Conservation (phyloP, 2,329 filamentous ascomycete species). For the Trichoderma asperellum region DNA sequence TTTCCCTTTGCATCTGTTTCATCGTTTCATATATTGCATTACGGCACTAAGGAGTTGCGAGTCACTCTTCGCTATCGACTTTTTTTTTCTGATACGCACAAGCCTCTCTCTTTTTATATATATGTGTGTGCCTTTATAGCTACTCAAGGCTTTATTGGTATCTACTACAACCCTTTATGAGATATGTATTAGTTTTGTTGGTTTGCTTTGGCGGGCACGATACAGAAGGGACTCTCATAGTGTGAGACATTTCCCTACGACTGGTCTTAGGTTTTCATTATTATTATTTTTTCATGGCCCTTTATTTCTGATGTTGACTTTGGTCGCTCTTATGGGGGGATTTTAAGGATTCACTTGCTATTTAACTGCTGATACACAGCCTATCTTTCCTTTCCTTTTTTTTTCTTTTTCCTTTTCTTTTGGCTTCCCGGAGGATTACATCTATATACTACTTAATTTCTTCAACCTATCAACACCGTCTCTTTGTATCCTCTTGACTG, state of each 20-base stretch:
- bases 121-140: constrained; percentile 5
- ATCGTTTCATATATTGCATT: constrained; percentile 30
- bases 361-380: constrained; percentile 6
- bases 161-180: constrained; percentile 20
- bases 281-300: background rate
- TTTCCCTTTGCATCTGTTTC: constrained; percentile 26
- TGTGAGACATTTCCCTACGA: constrained; percentile 12
- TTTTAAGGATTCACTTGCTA: background rate
- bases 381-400: background rate
- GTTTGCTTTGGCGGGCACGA: constrained; percentile 13
- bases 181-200: constrained; percentile 19
- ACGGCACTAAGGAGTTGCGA: constrained; percentile 33
- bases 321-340: background rate
- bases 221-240: constrained; percentile 21
- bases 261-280: constrained; percentile 21
- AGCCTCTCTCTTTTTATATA: background rate
- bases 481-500: background rate
- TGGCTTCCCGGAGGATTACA: constrained; percentile 15
- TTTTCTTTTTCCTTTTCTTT: background rate
- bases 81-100: background rate
- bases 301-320: constrained; percentile 1
- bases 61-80: background rate
- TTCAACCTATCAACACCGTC: background rate
- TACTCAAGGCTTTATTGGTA: constrained; percentile 21
- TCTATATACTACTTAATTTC: constrained; percentile 25